phyloP scores from a whole-genome alignment of 2,329 filamentous ascomycete species.

The Ramichloridium luteum region DNA sequence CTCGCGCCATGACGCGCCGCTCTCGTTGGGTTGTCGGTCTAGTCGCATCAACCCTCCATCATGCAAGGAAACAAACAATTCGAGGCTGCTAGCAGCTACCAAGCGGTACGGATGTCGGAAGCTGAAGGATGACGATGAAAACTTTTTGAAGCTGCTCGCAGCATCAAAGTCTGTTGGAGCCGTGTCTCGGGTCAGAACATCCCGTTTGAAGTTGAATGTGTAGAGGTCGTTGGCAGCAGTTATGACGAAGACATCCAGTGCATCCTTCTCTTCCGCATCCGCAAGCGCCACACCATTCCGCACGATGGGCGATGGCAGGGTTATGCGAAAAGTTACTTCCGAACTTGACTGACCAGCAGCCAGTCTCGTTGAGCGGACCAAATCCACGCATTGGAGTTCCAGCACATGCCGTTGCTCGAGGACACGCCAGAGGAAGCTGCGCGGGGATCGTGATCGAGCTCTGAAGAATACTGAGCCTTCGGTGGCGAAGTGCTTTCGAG shows the following conservation, averaged over 20 bases:
- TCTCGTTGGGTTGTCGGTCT: constrained; percentile 45
- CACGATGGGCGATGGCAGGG: constrained; percentile 69
- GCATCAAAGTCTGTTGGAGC: constrained; percentile 56
- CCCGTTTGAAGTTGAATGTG: constrained; percentile 68
- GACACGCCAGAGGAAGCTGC: constrained; percentile 83
- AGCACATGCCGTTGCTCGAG: constrained; percentile 67
- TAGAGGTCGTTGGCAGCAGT: constrained; percentile 70
- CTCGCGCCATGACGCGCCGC: constrained; percentile 53
- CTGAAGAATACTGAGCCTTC: constrained; percentile 79
- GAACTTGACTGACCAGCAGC: constrained; percentile 29
- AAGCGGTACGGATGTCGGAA: constrained; percentile 74
- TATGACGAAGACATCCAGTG: constrained; percentile 65
- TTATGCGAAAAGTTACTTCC: constrained; percentile 61
- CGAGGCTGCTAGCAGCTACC: constrained; percentile 57
- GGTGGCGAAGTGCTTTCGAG: constrained; percentile 58
- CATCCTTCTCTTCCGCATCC: constrained; percentile 66
- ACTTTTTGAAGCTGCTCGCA: constrained; percentile 65
- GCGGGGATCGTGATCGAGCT: constrained; percentile 59
- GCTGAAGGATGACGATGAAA: constrained; percentile 57
- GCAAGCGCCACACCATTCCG: constrained; percentile 70
- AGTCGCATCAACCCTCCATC: constrained; percentile 66
- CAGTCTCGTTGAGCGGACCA: constrained; percentile 35
- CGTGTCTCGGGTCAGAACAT: constrained; percentile 56
- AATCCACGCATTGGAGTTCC: constrained; percentile 71
- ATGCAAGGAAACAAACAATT: constrained; percentile 68